Percentiles rank a stretch among this genome's conserved stretches.
These are phyloP conservation scores for Urochloa ruziziensis DNA, from an alignment of 176 grass and related monocot genomes.

Conservation along the genomic window DNA sequence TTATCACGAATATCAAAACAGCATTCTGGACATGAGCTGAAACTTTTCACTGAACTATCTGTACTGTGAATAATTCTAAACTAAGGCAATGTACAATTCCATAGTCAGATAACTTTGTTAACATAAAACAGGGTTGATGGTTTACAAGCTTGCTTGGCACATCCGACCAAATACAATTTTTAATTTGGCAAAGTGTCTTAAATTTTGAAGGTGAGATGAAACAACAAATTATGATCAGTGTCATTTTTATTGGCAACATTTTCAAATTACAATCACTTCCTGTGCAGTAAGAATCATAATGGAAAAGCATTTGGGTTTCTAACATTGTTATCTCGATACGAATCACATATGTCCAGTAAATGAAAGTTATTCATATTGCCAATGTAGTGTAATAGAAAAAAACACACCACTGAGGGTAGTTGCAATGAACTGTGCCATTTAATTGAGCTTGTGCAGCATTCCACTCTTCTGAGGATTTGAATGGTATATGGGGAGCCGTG, in stretches of 20 bases:
- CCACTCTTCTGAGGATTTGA: slow-evolving; percentile 95
- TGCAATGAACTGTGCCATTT: slow-evolving; percentile 90
- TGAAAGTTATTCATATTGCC: background rate
- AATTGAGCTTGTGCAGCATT: slow-evolving; percentile 94
- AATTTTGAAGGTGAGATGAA: background rate
- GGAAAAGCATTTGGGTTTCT: background rate
- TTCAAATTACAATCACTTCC: background rate
- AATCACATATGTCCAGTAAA: background rate
- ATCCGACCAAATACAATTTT: background rate
- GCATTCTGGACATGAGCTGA: background rate
- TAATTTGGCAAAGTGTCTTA: background rate
- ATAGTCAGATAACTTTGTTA: background rate
- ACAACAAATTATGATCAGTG: background rate
- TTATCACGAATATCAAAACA: slow-evolving; percentile 12
- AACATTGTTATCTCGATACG: background rate
- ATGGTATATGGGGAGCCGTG: slow-evolving; percentile 98
- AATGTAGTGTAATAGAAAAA: slow-evolving; percentile 10
- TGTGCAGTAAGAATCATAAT: slow-evolving; percentile 12
- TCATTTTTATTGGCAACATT: slow-evolving; percentile 23
- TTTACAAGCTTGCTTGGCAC: slow-evolving; percentile 5
- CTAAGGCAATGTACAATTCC: background rate
- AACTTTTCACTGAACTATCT: slow-evolving; percentile 24
- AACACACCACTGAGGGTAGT: slow-evolving; percentile 78
- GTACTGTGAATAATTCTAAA: background rate
- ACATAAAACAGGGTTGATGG: slow-evolving; percentile 8